Conservation (phyloP, 176 grass and related monocot genomes). For the Phoenix roebelenii region DNA sequence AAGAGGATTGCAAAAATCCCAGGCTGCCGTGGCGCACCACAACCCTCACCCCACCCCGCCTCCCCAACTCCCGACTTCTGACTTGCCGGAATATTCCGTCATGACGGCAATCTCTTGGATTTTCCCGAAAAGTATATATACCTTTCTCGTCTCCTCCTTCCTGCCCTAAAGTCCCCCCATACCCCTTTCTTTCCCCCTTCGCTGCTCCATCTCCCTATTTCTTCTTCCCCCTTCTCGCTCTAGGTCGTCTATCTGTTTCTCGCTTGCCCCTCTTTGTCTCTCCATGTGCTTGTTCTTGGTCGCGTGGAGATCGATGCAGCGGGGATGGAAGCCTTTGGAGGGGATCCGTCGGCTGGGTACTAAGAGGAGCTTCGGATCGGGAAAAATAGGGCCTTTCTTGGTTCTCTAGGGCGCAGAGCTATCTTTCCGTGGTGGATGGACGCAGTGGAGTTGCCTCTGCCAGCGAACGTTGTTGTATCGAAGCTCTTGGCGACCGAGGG, state of each 20-base stretch:
- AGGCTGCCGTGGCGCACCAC: no score
- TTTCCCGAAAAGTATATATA: constrained; percentile 99
- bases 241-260: constrained; percentile 27
- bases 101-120: constrained; percentile 41
- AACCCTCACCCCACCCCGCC: no score
- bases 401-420: constrained; percentile 12
- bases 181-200: constrained; percentile 24
- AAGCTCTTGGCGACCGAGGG: constrained; percentile 40
- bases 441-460: constrained; percentile 60
- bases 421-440: constrained; percentile 40
- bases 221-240: no score
- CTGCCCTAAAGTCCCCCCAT: not conserved
- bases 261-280: no score
- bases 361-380: not conserved
- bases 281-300: constrained; percentile 10
- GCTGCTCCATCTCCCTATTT: constrained; percentile 4
- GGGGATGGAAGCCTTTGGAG: no score
- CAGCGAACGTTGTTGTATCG: constrained; percentile 41
- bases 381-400: constrained; percentile 1
- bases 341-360: constrained; percentile 1
- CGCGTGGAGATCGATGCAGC: constrained; percentile 13
- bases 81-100: constrained; percentile 32
- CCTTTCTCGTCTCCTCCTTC: constrained; percentile 33
- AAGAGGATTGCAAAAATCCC: no score
- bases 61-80: no score